Percentiles rank a stretch among this genome's conserved stretches.
Evolutionary conservation across 164 flowering plant genomes (phyloP).

Genomic region (Annona cherimola): DNA sequence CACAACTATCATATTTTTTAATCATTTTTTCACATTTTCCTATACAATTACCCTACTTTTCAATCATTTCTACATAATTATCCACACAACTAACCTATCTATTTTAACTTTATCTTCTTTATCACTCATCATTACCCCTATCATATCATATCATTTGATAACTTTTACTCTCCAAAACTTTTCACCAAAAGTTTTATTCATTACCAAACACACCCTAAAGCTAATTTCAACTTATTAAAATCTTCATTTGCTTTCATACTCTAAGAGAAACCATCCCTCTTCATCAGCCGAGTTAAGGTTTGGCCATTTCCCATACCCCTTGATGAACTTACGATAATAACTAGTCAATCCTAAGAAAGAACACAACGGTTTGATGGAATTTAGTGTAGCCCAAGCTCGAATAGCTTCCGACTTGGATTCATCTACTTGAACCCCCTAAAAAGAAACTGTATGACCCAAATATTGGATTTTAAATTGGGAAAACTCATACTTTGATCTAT

Average conservation of each 20-base stretch:
- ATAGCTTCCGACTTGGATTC: background rate
- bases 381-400: background rate
- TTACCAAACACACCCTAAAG: too few relatives aligned
- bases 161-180: too few relatives aligned
- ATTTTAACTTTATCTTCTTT: too few relatives aligned
- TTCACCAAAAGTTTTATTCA: too few relatives aligned
- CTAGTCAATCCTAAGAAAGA: constrained; percentile 2
- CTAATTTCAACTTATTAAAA: background rate
- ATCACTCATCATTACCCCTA: too few relatives aligned
- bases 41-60: too few relatives aligned
- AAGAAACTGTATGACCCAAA: background rate
- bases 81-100: too few relatives aligned
- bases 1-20: too few relatives aligned
- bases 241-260: background rate
- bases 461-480: background rate
- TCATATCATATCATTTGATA: too few relatives aligned
- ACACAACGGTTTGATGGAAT: background rate
- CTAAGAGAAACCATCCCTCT: background rate
- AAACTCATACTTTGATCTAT: background rate
- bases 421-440: background rate
- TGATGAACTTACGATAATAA: constrained; percentile 9
- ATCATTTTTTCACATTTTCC: too few relatives aligned
- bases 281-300: background rate
- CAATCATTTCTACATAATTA: too few relatives aligned
- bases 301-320: background rate